Evolutionary conservation across 345 rosid genomes (phyloP), one percentile per base, ranked within the genome.

Genomic region (Populus deltoides): DNA sequence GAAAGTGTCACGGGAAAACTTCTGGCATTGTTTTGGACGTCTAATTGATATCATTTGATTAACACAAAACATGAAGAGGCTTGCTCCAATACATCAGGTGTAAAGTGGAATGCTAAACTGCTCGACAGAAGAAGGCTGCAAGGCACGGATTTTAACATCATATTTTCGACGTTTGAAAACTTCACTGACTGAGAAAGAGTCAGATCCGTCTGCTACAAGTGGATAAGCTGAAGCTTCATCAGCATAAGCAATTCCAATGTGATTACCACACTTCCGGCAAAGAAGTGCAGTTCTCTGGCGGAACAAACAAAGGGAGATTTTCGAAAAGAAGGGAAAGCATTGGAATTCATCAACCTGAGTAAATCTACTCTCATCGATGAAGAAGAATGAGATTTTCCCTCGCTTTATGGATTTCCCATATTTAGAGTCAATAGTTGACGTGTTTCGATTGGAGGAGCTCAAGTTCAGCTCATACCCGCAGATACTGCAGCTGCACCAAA

Each of bases 381-480:
- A 76, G 81, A 88, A 84, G 88, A 96, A 96, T 5, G 99, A 92
- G 79, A 96, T 91, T 82, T 90, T 89, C 75, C 98, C 99, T 68
- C 88, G 89, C 88, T 90, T 96, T 84, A 93, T 96, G 15, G 97
- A 96, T 84, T 96, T 96, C 47, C 97, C 93, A 59, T 96, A 96
- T 77, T 93, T 93, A 1, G 93, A 90, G 80, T 97, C 98, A 12
- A 96, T 92, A 1, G 88, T 81, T 8, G 99, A 83, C 6, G 92
- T 93, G 88, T 87, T 96, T 41, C 99, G 89, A 78, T 90, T 96
- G 22, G 90, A 88, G n/a, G 99, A 93, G 85, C 92, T 90, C 59
- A 96, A 82, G 86, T 91, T 93, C 74, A 93, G 84, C 82, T 93
- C 99, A 65, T 91, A 96, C 49, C 98, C 98, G 77, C 99, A 96